These are phyloP conservation scores for Saccharomycopsis oosterbeekiorum DNA, from an alignment of 805 yeast genomes.

Conservation along the genomic window DNA sequence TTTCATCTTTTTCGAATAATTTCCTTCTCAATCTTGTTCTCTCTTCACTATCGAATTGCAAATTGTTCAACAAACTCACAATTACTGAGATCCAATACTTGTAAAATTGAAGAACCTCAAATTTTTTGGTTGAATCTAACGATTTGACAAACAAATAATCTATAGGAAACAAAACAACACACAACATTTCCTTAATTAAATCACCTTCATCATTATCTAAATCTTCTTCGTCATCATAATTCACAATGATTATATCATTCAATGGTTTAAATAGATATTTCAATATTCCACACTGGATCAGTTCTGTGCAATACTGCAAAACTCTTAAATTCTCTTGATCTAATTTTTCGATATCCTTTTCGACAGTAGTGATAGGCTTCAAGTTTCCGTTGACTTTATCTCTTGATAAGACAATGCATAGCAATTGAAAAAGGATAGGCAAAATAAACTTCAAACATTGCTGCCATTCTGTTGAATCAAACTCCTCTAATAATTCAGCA, in stretches of 20 bases:
- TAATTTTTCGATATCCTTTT: neutral
- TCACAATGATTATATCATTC: neutral
- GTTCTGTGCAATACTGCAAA: neutral
- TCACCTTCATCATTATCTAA: neutral
- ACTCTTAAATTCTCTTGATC: neutral
- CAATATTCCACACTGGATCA: slow-evolving; percentile 4
- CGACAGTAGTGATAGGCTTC: neutral
- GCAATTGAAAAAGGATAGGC: neutral
- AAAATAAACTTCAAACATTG: neutral
- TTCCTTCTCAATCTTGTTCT: neutral
- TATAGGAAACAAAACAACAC: neutral
- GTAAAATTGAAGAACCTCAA: neutral
- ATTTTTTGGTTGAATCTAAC: neutral
- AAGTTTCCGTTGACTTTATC: neutral
- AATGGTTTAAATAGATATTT: slow-evolving; percentile 11
- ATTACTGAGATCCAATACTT: neutral
- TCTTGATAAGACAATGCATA: neutral
- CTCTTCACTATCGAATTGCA: slow-evolving; percentile 2
- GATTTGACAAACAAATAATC: neutral
- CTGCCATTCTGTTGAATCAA: neutral
- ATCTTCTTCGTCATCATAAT: neutral
- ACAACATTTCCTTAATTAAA: neutral
- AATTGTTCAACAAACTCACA: neutral
- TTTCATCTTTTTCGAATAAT: neutral
- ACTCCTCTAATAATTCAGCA: neutral